Base-by-base conservation (phyloP, 1,139 yeast genomes). In the Taiozyma sp. region DNA sequence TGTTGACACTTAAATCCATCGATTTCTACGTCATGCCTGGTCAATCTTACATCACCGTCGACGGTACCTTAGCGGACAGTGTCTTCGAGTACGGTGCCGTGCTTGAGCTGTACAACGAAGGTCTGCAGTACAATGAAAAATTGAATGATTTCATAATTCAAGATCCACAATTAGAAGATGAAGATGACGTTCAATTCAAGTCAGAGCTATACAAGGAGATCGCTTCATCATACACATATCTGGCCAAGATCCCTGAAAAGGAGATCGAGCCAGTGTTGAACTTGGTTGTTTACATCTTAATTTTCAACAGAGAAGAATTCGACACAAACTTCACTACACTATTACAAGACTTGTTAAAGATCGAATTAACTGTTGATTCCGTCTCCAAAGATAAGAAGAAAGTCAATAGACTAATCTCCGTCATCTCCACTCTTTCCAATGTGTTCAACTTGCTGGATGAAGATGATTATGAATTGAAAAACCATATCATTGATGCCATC, bases 31-130 rank as follows among this genome's bases (percentile, higher is more conserved):
- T 38, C 41, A 56, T 56, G 58, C 49, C 55, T 38, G 55, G 51
- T 24, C 56, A 55, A 47, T 54, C 59, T 9, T 53, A 52, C 30
- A 51, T 56, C 22, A 50, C 54, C 27, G 56, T 56, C 27, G 59
- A 56, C 46, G 54, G 52, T 28, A 45, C 59, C 4, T 27, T 56
- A 9, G 48, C 54, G 1, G 58, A 52, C 48, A 48, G 54, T 10
- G 53, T 56, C 10, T 30, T 45, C 13, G 59, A 56, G 32, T 51
- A 52, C 29, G 51, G 58, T 32, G 47, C 56, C 14, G 47, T 56
- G 13, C 43, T 56, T 27, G 57, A 56, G 14, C 44, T 54, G 13
- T 54, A 55, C 55, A 53, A 53, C 43, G 44, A 51, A n/a, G 51
- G 48, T 6, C 27, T 48, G 6, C 46, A 50, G 19, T 50, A 46